Conservation (phyloP, 2,329 filamentous ascomycete species). For the Pestalotiopsis sp. region DNA sequence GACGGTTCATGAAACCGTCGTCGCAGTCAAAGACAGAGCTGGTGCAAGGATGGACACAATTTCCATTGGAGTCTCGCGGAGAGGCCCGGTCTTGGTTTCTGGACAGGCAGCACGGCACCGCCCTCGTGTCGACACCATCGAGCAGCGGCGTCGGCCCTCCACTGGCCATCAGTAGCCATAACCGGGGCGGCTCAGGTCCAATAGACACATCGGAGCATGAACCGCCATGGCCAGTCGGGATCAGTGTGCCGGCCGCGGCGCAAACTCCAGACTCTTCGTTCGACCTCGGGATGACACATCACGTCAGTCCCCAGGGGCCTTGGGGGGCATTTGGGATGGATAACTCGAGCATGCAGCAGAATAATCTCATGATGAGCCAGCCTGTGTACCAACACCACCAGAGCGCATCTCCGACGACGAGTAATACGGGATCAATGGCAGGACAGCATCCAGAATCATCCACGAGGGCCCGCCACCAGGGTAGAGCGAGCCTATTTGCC, state of each 20-base stretch:
- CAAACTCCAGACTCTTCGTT: neutral
- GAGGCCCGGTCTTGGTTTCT: conserved; percentile 4
- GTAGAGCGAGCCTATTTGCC: conserved; percentile 1
- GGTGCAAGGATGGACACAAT: conserved; percentile 2
- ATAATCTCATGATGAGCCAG: neutral
- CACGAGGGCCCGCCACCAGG: neutral
- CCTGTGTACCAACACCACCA: neutral
- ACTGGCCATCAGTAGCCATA: neutral
- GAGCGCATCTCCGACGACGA: neutral
- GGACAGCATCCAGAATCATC: neutral
- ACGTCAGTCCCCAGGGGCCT: neutral
- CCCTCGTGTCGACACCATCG: neutral
- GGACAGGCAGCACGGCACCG: neutral
- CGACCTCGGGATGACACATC: neutral
- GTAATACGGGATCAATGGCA: neutral
- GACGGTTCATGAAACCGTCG: neutral
- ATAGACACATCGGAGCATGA: neutral
- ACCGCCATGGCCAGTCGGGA: neutral
- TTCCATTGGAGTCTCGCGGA: neutral
- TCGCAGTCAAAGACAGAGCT: conserved; percentile 6
- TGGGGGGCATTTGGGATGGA: neutral
- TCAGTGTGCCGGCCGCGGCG: neutral
- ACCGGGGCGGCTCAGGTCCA: neutral
- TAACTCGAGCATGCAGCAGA: neutral
- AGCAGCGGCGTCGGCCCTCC: neutral